phyloP scores from a whole-genome alignment of 495 filamentous ascomycete species.

The Parmelia sp. region DNA sequence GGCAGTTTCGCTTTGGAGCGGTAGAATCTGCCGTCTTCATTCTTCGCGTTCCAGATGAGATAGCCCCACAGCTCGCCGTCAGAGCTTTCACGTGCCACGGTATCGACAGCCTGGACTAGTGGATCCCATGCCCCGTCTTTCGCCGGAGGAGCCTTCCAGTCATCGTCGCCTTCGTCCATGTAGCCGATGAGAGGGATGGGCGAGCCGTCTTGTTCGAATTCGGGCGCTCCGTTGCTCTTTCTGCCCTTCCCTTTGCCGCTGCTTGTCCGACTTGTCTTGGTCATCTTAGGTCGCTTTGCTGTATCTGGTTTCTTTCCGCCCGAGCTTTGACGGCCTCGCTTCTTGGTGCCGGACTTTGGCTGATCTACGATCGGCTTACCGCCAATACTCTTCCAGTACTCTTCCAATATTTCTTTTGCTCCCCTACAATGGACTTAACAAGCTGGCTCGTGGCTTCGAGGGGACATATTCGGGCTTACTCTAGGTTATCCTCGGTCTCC shows the following conservation, averaged over 20 bases:
- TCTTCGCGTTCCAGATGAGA: conserved; percentile 50
- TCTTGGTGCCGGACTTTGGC: conserved; percentile 28
- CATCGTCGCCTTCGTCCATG: conserved; percentile 30
- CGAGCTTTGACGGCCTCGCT: conserved; percentile 26
- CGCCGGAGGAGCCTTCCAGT: conserved; percentile 25
- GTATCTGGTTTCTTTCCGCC: conserved; percentile 12
- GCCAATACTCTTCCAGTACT: conserved; percentile 52
- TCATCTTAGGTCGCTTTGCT: conserved; percentile 18
- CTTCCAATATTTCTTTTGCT: conserved; percentile 47
- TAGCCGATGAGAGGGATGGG: conserved; percentile 27
- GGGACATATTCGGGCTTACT: conserved; percentile 31
- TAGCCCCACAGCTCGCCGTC: conserved; percentile 42
- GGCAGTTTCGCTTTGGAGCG: conserved; percentile 25
- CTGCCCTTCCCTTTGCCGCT: conserved; percentile 19
- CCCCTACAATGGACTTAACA: conserved; percentile 34
- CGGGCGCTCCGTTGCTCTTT: conserved; percentile 23
- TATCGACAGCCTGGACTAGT: conserved; percentile 48
- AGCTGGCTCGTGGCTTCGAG: conserved; percentile 2
- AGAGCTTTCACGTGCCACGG: conserved; percentile 46
- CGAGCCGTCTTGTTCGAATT: conserved; percentile 37
- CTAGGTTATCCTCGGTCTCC: conserved; percentile 54
- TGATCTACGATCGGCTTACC: conserved; percentile 43
- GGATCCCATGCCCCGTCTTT: conserved; percentile 45
- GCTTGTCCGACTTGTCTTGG: conserved; percentile 16
- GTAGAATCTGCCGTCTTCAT: conserved; percentile 27